Conservation (phyloP, 352 stramenopile species). For the Globisporangium splendens region DNA sequence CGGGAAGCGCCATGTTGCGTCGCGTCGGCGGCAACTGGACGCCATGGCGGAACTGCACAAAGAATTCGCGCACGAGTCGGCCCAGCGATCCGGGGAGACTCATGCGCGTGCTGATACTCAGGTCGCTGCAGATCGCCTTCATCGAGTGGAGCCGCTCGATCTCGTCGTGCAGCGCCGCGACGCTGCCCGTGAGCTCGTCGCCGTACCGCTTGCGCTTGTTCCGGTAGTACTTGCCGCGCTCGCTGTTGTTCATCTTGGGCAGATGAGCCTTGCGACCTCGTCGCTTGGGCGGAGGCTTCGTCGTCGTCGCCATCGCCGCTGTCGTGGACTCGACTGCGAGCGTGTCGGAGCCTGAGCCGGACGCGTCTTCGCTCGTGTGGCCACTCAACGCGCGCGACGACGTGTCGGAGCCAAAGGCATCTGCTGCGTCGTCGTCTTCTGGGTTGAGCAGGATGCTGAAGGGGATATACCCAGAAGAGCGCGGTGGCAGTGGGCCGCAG, state of each 20-base stretch:
- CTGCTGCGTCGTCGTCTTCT: neutral
- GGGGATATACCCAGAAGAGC: neutral
- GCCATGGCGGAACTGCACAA: slow-evolving; percentile 15
- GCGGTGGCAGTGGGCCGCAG: neutral
- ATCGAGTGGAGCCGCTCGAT: slow-evolving; percentile 34
- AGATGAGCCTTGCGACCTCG: slow-evolving; percentile 18
- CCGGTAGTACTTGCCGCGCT: slow-evolving; percentile 64
- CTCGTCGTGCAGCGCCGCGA: slow-evolving; percentile 28
- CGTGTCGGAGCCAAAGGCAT: too few species aligned
- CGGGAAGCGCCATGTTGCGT: neutral
- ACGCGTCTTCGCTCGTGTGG: neutral
- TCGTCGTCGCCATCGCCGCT: slow-evolving; percentile 41
- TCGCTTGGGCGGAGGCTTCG: neutral
- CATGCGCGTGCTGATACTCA: slow-evolving; percentile 10
- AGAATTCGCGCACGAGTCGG: slow-evolving; percentile 16
- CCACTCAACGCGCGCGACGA: too few species aligned
- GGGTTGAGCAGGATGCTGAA: slow-evolving; percentile 8
- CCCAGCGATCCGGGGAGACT: slow-evolving; percentile 5
- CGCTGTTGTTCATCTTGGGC: slow-evolving; percentile 64
- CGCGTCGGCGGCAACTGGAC: slow-evolving; percentile 3
- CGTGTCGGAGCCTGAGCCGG: neutral
- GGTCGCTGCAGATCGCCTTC: slow-evolving; percentile 19
- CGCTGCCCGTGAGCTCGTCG: slow-evolving; percentile 28
- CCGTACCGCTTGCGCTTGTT: slow-evolving; percentile 56
- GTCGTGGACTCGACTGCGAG: slow-evolving; percentile 5